A percentile compares a stretch with the other conserved stretches of the same genome.
These are phyloP conservation scores for Asterophora parasitica DNA, from an alignment of 768 basidiomycete genomes.

Conservation along the genomic window DNA sequence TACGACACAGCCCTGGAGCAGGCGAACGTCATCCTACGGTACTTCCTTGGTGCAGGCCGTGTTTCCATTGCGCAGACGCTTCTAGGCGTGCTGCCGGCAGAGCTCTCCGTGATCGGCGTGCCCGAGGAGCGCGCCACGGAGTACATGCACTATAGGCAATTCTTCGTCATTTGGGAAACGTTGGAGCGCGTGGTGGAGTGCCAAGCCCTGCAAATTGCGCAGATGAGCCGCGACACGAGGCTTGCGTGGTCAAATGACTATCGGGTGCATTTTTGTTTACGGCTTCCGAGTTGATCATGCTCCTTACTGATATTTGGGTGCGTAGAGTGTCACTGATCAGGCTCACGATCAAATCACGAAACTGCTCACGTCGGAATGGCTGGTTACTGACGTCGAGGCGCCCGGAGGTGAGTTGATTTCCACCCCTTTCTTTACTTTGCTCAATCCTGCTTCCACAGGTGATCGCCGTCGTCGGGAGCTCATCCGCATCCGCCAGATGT, in stretches of 20 bases:
- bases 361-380: slow-evolving; percentile 75
- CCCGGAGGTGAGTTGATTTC: slow-evolving; percentile 29
- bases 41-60: slow-evolving; percentile 87
- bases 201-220: slow-evolving; percentile 50
- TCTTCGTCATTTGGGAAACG: slow-evolving; percentile 71
- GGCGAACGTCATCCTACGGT: slow-evolving; percentile 82
- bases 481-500: slow-evolving; percentile 79
- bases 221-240: slow-evolving; percentile 56
- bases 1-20: slow-evolving; percentile 77
- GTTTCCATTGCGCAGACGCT: slow-evolving; percentile 61
- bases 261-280: slow-evolving; percentile 35
- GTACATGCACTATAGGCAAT: slow-evolving; percentile 75
- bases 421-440: background rate
- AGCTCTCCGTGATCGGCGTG: slow-evolving; percentile 56
- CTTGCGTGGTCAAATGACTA: slow-evolving; percentile 63
- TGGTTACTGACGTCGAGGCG: slow-evolving; percentile 50
- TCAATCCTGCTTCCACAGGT: slow-evolving; percentile 23
- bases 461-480: slow-evolving; percentile 63
- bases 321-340: slow-evolving; percentile 57
- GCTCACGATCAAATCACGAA: slow-evolving; percentile 63
- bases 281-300: background rate
- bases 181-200: slow-evolving; percentile 58
- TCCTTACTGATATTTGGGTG: background rate
- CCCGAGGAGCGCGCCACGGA: slow-evolving; percentile 72
- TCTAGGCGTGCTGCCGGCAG: slow-evolving; percentile 55